These are phyloP conservation scores for Hypholoma fasciculare DNA, from an alignment of 768 basidiomycete genomes.

Conservation along the genomic window DNA sequence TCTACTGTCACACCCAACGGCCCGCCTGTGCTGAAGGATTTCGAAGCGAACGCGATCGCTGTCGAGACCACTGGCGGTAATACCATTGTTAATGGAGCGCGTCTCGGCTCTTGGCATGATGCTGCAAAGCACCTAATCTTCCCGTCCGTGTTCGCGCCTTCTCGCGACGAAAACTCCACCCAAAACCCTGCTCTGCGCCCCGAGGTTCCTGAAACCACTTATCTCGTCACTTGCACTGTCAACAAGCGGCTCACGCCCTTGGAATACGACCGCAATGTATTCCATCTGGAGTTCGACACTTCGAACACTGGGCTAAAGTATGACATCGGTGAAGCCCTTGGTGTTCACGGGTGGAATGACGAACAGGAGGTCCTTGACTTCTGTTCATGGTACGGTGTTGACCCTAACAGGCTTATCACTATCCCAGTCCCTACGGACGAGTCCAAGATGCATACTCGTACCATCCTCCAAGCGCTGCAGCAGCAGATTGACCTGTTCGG, in stretches of 20 bases:
- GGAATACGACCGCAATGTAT: conserved; percentile 98
- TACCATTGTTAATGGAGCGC: conserved; percentile 59
- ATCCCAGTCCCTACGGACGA: conserved; percentile 72
- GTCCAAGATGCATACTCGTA: conserved; percentile 82
- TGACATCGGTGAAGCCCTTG: conserved; percentile 94
- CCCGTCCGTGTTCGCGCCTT: conserved; percentile 72
- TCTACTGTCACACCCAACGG: conserved; percentile 13
- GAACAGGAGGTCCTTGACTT: conserved; percentile 84
- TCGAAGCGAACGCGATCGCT: conserved; percentile 75
- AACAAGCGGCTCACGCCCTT: conserved; percentile 92
- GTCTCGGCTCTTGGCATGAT: conserved; percentile 75
- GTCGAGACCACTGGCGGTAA: conserved; percentile 59
- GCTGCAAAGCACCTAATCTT: conserved; percentile 90
- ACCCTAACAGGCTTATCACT: conserved; percentile 76
- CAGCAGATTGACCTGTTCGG: conserved; percentile 98
- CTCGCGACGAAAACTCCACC: conserved; percentile 41
- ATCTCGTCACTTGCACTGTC: conserved; percentile 90
- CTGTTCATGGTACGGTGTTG: conserved; percentile 88
- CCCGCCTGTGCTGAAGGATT: conserved; percentile 45
- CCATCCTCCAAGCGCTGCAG: conserved; percentile 92
- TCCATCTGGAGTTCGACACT: conserved; percentile 96
- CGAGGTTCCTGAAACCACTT: conserved; percentile 86
- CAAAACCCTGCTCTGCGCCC: conserved; percentile 79
- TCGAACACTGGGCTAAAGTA: conserved; percentile 92
- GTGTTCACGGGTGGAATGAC: conserved; percentile 98